Base-by-base conservation (phyloP, 495 filamentous ascomycete genomes). In the Geopyxis carbonaria region DNA sequence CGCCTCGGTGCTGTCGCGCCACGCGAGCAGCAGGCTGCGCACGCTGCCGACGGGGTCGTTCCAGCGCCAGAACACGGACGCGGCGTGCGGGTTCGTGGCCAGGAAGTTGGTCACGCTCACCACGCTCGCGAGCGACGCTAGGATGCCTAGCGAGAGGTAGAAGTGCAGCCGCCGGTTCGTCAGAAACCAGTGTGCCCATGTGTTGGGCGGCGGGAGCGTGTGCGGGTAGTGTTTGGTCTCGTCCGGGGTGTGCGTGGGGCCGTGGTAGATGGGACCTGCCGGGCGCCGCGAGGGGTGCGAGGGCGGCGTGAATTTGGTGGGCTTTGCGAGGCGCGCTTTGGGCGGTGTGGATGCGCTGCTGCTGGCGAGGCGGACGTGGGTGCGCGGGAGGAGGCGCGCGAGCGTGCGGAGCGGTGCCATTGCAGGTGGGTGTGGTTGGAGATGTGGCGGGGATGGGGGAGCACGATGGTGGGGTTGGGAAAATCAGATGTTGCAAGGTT, bases 151-250 rank as follows among this genome's bases (percentile, higher is more conserved):
- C n/a, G 46, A 55, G 27, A 56, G 25, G 31, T 51, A 56, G 42
- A 55, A 56, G 31, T 56, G 52, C 0, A 56, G 44, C 3, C 16
- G 14, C 5, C 69, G 42, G 2, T 46, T 51, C 13, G 52, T 56
- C 5, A 56, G 44, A 5, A 51, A 20, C 18, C 21, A 45, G 41
- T 56, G 38, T 0, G 34, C n/a, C 40, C 40, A 45, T 5, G 52
- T 55, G 23, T 55, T 38, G 4, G 51, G 51, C 19, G 52, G 51
- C 4, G 52, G 52, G 38, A 56, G 41, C 10, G 46, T 51, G 22
- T 50, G 24, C 16, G 52, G 52, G 34, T 56, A 56, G 16, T 31
- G 44, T 15, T 45, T 40, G 11, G 47, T 34, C 3, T 46, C 46
- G 29, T 46, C 43, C 15, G 36, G 40, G 0, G 35, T 37, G 2